phyloP scores from a whole-genome alignment of 2,329 filamentous ascomycete genomes.

The Ophiosphaerella narmari region DNA sequence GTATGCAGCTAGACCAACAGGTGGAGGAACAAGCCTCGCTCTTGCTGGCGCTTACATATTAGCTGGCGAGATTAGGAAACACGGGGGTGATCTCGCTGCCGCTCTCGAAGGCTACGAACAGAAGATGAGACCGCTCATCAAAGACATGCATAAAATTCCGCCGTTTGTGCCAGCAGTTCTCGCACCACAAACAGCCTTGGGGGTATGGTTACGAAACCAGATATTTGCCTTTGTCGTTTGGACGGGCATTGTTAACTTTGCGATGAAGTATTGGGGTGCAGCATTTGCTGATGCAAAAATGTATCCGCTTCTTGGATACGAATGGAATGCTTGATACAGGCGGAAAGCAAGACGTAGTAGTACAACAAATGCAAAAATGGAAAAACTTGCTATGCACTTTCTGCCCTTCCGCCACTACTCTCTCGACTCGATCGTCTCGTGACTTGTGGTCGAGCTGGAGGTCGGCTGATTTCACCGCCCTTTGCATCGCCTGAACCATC shows the following conservation, averaged over 20 bases:
- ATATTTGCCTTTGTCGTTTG: constrained; percentile 50
- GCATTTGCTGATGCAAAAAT: constrained; percentile 37
- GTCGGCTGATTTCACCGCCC: neutral
- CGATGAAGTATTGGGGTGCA: constrained; percentile 36
- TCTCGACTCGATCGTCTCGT: constrained; percentile 15
- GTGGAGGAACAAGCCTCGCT: constrained; percentile 30
- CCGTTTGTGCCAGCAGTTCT: constrained; percentile 2
- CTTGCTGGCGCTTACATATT: constrained; percentile 44
- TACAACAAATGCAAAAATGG: neutral
- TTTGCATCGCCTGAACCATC: neutral
- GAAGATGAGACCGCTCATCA: constrained; percentile 14
- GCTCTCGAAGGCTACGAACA: constrained; percentile 23
- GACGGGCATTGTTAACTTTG: constrained; percentile 40
- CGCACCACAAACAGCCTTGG: constrained; percentile 22
- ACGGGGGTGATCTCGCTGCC: constrained; percentile 7
- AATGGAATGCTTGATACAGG: constrained; percentile 20
- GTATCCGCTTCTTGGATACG: constrained; percentile 48
- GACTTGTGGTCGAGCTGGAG: constrained; percentile 1
- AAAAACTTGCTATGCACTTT: constrained; percentile 14
- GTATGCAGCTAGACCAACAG: constrained; percentile 26
- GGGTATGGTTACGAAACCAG: constrained; percentile 49
- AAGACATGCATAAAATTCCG: constrained; percentile 15
- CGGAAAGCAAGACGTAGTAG: neutral
- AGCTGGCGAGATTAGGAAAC: constrained; percentile 34
- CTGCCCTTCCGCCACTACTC: constrained; percentile 15